These are phyloP conservation scores for Choiromyces venosus DNA, from an alignment of 495 filamentous ascomycete species.

Conservation along the genomic window DNA sequence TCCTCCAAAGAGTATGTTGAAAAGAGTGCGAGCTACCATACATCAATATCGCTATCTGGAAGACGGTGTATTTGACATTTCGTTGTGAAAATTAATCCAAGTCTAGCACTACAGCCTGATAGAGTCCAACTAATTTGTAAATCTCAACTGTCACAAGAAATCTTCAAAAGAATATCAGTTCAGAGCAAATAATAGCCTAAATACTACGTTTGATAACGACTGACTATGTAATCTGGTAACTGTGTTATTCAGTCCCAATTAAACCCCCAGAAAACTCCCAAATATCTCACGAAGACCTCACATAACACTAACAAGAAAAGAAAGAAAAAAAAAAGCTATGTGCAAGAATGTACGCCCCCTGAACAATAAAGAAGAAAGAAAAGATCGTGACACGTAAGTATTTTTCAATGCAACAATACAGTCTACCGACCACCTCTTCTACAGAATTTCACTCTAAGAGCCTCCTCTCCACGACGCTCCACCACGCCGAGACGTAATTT, in stretches of 20 bases:
- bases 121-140: neutral
- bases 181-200: neutral
- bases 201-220: neutral
- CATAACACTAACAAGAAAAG: neutral
- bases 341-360: neutral
- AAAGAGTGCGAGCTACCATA: neutral
- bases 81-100: neutral
- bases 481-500: constrained; percentile 27
- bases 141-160: neutral
- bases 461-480: constrained; percentile 4
- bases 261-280: neutral
- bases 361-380: neutral
- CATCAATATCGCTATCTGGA: neutral
- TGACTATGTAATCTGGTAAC: neutral
- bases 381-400: neutral
- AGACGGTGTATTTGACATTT: neutral
- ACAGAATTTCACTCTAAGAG: neutral
- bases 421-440: neutral
- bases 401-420: neutral
- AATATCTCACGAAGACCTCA: neutral
- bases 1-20: neutral
- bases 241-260: neutral
- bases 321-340: neutral
- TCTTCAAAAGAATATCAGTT: neutral
- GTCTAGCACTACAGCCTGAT: neutral